A percentile compares a stretch with the other conserved stretches of the same genome.
Evolutionary conservation across 495 filamentous ascomycete genomes (phyloP).

Genomic region (Cercophora newfieldiana): DNA sequence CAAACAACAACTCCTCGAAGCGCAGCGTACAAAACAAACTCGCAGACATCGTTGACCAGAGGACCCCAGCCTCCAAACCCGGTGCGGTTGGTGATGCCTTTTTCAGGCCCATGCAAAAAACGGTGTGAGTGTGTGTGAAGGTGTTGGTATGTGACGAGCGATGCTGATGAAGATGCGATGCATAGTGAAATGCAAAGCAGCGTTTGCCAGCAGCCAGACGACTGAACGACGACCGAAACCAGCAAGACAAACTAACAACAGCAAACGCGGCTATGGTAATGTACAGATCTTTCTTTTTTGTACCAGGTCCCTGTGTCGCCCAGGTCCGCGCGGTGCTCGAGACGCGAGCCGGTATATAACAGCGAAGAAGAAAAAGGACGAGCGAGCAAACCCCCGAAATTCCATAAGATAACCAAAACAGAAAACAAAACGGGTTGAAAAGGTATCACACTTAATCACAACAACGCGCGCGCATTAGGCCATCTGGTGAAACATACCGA

Average conservation of each 20-base stretch:
- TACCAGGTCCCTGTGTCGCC: constrained; percentile 41
- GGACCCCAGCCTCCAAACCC: constrained; percentile 9
- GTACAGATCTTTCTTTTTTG: constrained; percentile 44
- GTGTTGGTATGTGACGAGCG: constrained; percentile 42
- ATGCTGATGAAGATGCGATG: constrained; percentile 35
- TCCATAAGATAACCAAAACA: constrained; percentile 30
- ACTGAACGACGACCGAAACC: constrained; percentile 42
- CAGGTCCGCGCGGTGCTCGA: constrained; percentile 33
- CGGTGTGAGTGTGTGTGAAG: constrained; percentile 28
- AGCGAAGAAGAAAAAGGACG: constrained; percentile 37
- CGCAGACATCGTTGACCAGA: constrained; percentile 23
- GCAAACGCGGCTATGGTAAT: constrained; percentile 44
- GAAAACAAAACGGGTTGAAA: constrained; percentile 33
- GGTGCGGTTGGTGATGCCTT: constrained; percentile 2
- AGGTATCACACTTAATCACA: constrained; percentile 56
- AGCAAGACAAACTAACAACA: constrained; percentile 42
- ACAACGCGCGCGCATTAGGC: constrained; percentile 51
- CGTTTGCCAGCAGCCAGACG: constrained; percentile 40
- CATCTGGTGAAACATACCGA: constrained; percentile 93
- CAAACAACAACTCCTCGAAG: constrained; percentile 20
- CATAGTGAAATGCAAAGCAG: constrained; percentile 31
- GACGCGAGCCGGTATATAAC: constrained; percentile 51
- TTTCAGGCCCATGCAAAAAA: constrained; percentile 17
- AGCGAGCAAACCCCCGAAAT: constrained; percentile 30
- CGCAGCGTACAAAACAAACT: constrained; percentile 22